Evolutionary conservation across 345 rosid genomes (phyloP).

Genomic region (Gossypium thurberi): DNA sequence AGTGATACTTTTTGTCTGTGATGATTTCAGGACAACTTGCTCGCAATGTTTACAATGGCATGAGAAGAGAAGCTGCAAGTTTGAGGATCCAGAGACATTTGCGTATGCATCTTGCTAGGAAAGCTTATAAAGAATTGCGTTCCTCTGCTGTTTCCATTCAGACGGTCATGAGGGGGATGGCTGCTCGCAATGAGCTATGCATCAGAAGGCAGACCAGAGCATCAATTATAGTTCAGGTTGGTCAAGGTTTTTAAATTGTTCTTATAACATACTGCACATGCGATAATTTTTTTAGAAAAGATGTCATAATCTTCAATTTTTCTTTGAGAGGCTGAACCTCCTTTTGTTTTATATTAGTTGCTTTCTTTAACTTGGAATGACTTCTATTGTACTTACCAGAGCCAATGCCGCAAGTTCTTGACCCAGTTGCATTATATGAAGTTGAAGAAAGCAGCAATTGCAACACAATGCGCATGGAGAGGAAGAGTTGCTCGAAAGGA

Average conservation of each 20-base stretch:
- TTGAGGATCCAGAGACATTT: conserved; percentile 71
- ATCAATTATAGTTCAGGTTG: conserved; percentile 73
- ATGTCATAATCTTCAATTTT: conserved; percentile 1
- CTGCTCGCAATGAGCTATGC: conserved; percentile 67
- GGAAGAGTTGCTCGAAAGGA: conserved; percentile 86
- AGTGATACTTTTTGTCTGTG: conserved; percentile 12
- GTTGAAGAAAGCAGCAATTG: conserved; percentile 72
- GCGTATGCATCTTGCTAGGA: conserved; percentile 78
- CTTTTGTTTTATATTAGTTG: background rate
- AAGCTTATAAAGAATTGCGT: conserved; percentile 50
- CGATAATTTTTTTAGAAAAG: conserved; percentile 1
- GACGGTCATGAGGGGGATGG: conserved; percentile 84
- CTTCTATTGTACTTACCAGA: conserved; percentile 36
- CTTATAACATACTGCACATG: background rate
- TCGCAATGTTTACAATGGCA: conserved; percentile 49
- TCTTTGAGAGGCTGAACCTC: conserved; percentile 17
- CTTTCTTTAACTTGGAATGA: conserved; percentile 9
- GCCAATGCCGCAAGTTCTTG: conserved; percentile 66
- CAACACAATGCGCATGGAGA: conserved; percentile 93
- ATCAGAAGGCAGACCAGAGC: conserved; percentile 73
- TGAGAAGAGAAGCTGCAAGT: conserved; percentile 74
- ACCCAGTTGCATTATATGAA: conserved; percentile 48
- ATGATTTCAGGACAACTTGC: conserved; percentile 64
- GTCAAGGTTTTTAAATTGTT: conserved; percentile 3
- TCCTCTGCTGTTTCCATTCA: conserved; percentile 68